These are phyloP conservation scores for Neltuma alba DNA, from an alignment of 306 rosid species.

Conservation along the genomic window DNA sequence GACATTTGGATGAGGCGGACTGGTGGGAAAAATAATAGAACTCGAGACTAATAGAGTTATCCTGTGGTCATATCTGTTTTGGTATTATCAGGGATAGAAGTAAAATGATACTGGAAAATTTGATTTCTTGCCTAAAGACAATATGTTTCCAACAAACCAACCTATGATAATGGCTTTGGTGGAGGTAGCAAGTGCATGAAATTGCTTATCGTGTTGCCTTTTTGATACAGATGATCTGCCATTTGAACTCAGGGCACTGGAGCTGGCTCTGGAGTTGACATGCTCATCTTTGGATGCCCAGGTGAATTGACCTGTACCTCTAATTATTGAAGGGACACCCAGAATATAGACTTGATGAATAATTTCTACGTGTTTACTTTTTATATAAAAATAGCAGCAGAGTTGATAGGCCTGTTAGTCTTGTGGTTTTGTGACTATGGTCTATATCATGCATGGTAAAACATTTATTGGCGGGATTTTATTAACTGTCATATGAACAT, in stretches of 20 bases:
- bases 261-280: conserved; percentile 88
- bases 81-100: conserved; percentile 17
- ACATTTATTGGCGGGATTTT: conserved; percentile 26
- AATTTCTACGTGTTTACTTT: not conserved
- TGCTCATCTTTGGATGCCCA: conserved; percentile 91
- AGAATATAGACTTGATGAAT: not conserved
- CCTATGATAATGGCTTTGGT: not conserved
- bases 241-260: conserved; percentile 90
- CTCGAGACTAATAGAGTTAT: conserved; percentile 1
- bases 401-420: not conserved
- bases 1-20: conserved; percentile 18
- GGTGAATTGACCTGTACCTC: conserved; percentile 45
- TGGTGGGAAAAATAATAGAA: not conserved
- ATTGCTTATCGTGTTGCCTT: conserved; percentile 40
- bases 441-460: conserved; percentile 14
- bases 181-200: conserved; percentile 21
- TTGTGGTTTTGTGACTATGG: conserved; percentile 14
- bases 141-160: conserved; percentile 8
- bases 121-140: conserved; percentile 20
- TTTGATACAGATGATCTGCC: conserved; percentile 88
- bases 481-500: not conserved
- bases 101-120: conserved; percentile 19
- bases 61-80: not conserved
- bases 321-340: conserved; percentile 10
- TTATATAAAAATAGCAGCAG: conserved; percentile 14